Conservation (phyloP, 2,329 filamentous ascomycete species). For the Endoconidiophora polonica region DNA sequence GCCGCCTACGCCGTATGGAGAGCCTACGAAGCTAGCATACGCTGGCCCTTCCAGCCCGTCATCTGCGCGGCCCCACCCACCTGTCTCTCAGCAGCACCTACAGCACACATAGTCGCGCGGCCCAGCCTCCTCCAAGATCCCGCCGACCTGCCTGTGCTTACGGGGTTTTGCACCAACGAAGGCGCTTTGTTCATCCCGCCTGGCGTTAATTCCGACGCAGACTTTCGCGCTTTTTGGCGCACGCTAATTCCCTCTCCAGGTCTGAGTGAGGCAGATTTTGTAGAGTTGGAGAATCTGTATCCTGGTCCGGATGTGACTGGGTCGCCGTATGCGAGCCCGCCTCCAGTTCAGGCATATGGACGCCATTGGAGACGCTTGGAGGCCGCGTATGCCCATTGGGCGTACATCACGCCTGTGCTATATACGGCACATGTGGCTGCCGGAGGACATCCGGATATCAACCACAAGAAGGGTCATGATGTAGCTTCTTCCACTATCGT, state of each 20-base stretch:
- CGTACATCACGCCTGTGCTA: slow-evolving; percentile 46
- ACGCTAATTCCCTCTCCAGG: slow-evolving; percentile 37
- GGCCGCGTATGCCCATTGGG: slow-evolving; percentile 46
- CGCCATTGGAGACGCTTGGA: slow-evolving; percentile 40
- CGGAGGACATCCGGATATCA: background rate
- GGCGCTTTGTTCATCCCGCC: slow-evolving; percentile 46
- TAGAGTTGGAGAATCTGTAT: slow-evolving; percentile 41
- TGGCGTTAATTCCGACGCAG: slow-evolving; percentile 26
- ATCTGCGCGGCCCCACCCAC: slow-evolving; percentile 39
- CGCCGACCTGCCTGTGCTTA: slow-evolving; percentile 31
- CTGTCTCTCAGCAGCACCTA: slow-evolving; percentile 24
- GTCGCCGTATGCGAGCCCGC: slow-evolving; percentile 23
- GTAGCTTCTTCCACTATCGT: no score
- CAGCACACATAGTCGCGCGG: slow-evolving; percentile 15
- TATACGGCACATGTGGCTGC: slow-evolving; percentile 33
- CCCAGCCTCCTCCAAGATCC: slow-evolving; percentile 37
- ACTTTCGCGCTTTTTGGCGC: slow-evolving; percentile 45
- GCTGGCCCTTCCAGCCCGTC: slow-evolving; percentile 52
- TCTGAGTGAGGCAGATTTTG: slow-evolving; percentile 34
- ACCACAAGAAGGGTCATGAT: no score
- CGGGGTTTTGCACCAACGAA: slow-evolving; percentile 56
- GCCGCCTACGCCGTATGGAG: slow-evolving; percentile 23
- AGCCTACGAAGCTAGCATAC: slow-evolving; percentile 21
- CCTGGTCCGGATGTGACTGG: slow-evolving; percentile 34
- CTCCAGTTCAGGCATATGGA: slow-evolving; percentile 25